These are phyloP conservation scores for Zygosaccharomyces bailii DNA, from an alignment of 805 yeast genomes.

Conservation along the genomic window DNA sequence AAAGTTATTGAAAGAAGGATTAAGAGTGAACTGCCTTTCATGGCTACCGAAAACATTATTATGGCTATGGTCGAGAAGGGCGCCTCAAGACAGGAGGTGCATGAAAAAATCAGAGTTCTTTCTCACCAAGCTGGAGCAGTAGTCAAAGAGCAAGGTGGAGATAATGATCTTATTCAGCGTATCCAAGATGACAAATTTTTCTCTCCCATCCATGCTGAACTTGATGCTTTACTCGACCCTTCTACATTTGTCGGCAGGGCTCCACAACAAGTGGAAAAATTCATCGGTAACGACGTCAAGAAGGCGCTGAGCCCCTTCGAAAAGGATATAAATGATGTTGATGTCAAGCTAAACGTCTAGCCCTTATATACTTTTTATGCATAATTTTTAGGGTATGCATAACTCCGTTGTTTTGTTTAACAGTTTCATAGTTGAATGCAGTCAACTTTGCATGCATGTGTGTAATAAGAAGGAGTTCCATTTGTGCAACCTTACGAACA, in stretches of 20 bases:
- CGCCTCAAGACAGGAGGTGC: constrained; percentile 97
- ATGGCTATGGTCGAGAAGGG: constrained; percentile 99
- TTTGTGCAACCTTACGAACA: constrained; percentile 53
- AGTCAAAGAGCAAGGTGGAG: constrained; percentile 98
- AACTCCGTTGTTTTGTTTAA: too few species aligned
- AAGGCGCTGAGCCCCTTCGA: constrained; percentile 72
- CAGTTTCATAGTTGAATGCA: too few species aligned
- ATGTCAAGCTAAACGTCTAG: constrained; percentile 77
- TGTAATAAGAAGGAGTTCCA: constrained; percentile 57
- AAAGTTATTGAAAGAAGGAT: constrained; percentile 98
- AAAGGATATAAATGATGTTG: constrained; percentile 56
- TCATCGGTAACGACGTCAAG: constrained; percentile 78
- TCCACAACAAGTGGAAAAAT: constrained; percentile 95
- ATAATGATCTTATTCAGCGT: constrained; percentile 92
- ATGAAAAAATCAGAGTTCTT: constrained; percentile 93
- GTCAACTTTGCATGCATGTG: constrained; percentile 11
- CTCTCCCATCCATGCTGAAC: constrained; percentile 81
- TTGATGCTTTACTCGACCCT: constrained; percentile 82
- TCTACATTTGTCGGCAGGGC: constrained; percentile 97
- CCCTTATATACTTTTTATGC: not conserved
- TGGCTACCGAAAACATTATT: constrained; percentile 98
- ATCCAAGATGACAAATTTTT: constrained; percentile 73
- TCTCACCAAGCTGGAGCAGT: constrained; percentile 97
- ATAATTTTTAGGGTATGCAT: too few species aligned
- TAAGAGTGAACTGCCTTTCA: constrained; percentile 90